Evolutionary conservation across 257 asterid genomes (phyloP).

Genomic region (Capsicum chinense): DNA sequence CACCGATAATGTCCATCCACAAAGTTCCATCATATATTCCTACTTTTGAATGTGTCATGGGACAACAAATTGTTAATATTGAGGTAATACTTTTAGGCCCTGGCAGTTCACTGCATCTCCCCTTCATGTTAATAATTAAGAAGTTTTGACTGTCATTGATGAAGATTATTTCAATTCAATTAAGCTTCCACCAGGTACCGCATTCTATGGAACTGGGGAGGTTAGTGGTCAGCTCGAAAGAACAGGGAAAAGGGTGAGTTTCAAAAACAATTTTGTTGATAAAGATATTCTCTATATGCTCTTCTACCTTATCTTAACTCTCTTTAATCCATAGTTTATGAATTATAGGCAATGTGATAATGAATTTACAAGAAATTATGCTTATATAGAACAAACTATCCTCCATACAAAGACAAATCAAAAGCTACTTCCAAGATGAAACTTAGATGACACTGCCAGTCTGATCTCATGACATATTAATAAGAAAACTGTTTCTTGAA

Average conservation of each 20-base stretch:
- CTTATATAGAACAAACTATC: neutral
- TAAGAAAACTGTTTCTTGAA: neutral
- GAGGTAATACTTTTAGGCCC: constrained; percentile 51
- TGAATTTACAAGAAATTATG: neutral
- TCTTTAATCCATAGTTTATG: neutral
- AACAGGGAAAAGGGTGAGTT: constrained; percentile 88
- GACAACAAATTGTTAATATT: constrained; percentile 70
- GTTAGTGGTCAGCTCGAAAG: constrained; percentile 86
- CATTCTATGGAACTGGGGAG: constrained; percentile 98
- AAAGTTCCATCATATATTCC: constrained; percentile 67
- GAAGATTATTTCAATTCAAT: constrained; percentile 32
- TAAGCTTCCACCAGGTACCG: constrained; percentile 84
- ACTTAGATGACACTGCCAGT: neutral
- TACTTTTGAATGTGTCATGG: constrained; percentile 59
- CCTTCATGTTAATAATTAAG: neutral
- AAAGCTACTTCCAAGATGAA: constrained; percentile 5
- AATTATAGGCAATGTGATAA: neutral
- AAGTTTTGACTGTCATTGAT: constrained; percentile 26
- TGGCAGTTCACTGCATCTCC: neutral
- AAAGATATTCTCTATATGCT: neutral
- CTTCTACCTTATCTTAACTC: neutral
- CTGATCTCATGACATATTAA: neutral
- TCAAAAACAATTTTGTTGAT: neutral
- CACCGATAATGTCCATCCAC: constrained; percentile 50
- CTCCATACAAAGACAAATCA: neutral